Conservation (phyloP, 2,329 filamentous ascomycete species). For the Karstenula rhodostoma region DNA sequence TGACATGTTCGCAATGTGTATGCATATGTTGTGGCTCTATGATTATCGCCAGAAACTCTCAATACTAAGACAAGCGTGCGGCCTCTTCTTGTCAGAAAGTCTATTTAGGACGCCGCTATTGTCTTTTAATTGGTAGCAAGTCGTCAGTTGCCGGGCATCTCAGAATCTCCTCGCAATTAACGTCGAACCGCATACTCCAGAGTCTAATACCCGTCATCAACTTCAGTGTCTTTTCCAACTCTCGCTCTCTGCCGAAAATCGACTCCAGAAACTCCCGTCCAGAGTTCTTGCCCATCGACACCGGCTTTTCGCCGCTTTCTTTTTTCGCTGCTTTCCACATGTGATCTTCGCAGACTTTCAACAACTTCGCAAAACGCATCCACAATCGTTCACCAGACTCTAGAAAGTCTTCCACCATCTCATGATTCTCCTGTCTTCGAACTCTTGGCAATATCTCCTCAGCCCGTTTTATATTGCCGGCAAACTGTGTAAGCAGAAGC, state of each 20-base stretch:
- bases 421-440: conserved; percentile 74
- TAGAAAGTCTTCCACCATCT: conserved; percentile 89
- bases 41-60: too few relatives aligned
- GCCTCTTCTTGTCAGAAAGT: too few relatives aligned
- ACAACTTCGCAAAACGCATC: conserved; percentile 81
- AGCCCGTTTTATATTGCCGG: conserved; percentile 68
- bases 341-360: conserved; percentile 90
- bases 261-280: conserved; percentile 96
- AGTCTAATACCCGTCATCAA: conserved; percentile 88
- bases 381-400: conserved; percentile 86
- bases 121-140: background rate
- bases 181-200: conserved; percentile 93
- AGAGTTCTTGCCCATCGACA: conserved; percentile 84
- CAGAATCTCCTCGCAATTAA: conserved; percentile 92
- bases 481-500: too few relatives aligned
- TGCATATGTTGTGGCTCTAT: too few relatives aligned
- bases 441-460: conserved; percentile 80
- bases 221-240: conserved; percentile 88
- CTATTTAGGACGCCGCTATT: background rate
- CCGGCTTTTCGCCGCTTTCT: conserved; percentile 68
- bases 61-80: too few relatives aligned
- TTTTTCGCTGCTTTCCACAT: conserved; percentile 90
- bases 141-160: background rate
- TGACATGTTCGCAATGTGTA: too few relatives aligned
- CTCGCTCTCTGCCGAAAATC: conserved; percentile 89